A percentile compares a stretch with the other conserved stretches of the same genome.
These are phyloP conservation scores for Trametes pubescens DNA, from an alignment of 1,284 basidiomycete genomes.

Conservation along the genomic window DNA sequence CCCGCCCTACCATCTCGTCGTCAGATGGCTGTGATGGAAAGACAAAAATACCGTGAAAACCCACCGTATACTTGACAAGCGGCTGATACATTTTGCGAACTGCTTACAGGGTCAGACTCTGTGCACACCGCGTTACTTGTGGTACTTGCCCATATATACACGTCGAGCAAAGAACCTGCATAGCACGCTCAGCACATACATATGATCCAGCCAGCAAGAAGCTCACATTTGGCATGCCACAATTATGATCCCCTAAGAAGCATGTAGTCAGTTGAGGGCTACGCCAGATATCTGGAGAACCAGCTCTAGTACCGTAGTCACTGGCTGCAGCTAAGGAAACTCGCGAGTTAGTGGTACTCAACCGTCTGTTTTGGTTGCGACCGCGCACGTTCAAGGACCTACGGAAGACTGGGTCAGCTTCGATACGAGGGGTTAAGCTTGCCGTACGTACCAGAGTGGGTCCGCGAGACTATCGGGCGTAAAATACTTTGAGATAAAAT, in stretches of 20 bases:
- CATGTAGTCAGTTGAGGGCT: background rate
- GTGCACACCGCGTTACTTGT: background rate
- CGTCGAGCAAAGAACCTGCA: conserved; percentile 16
- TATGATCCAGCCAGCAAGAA: background rate
- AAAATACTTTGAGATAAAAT: background rate
- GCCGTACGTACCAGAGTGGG: background rate
- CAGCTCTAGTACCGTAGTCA: background rate
- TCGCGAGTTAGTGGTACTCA: background rate
- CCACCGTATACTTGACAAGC: background rate
- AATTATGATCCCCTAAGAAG: background rate
- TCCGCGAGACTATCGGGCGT: background rate
- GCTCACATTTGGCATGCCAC: background rate
- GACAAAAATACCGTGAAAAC: background rate
- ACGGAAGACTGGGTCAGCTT: background rate
- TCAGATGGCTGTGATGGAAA: background rate
- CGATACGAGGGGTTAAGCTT: too few species aligned
- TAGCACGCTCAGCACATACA: background rate
- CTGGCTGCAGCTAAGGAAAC: background rate
- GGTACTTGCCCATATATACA: conserved; percentile 11
- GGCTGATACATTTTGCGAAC: background rate
- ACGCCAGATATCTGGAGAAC: background rate
- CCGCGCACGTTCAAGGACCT: background rate
- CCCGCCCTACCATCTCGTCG: background rate
- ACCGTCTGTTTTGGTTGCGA: background rate
- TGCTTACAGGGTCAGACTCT: background rate